These are phyloP conservation scores for Chernovozyma sophiae-reginae DNA, from an alignment of 1,139 yeast species.

Conservation along the genomic window DNA sequence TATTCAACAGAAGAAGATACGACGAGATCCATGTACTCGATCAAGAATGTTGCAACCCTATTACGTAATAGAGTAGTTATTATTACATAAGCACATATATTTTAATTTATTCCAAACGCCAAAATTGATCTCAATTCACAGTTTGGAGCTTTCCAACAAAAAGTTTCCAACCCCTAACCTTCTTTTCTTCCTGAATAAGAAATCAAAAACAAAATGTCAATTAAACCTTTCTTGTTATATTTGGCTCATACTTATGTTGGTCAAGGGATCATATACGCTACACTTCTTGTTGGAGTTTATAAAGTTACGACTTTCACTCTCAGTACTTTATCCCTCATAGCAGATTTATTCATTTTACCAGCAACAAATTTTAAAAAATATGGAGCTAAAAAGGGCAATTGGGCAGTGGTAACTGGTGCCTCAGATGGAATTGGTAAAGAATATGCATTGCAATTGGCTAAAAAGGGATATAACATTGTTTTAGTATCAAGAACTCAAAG, in stretches of 20 bases:
- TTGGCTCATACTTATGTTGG: conserved; percentile 16
- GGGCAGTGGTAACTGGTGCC: conserved; percentile 97
- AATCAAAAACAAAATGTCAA: conserved; percentile 11
- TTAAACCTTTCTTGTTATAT: conserved; percentile 13
- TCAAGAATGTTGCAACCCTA: not conserved
- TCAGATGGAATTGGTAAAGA: conserved; percentile 98
- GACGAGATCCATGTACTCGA: too few relatives aligned
- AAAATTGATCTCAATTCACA: too few relatives aligned
- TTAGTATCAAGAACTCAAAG: conserved; percentile 80
- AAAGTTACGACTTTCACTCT: conserved; percentile 40
- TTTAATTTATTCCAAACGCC: not conserved
- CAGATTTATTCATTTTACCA: conserved; percentile 64
- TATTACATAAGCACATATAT: not conserved
- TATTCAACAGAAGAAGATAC: too few relatives aligned
- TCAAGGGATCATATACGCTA: conserved; percentile 25
- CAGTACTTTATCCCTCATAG: conserved; percentile 38
- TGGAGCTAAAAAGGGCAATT: conserved; percentile 59
- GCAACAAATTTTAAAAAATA: conserved; percentile 60
- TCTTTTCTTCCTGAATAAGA: not conserved
- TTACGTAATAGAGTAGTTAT: not conserved
- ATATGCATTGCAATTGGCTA: conserved; percentile 80
- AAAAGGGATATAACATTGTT: conserved; percentile 75
- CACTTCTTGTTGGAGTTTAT: conserved; percentile 49
- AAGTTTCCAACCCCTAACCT: not conserved
- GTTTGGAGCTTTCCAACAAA: not conserved